A percentile compares a stretch with the other conserved stretches of the same genome.
Evolutionary conservation across 768 basidiomycete species (phyloP).

Genomic region (Mycena crocata): DNA sequence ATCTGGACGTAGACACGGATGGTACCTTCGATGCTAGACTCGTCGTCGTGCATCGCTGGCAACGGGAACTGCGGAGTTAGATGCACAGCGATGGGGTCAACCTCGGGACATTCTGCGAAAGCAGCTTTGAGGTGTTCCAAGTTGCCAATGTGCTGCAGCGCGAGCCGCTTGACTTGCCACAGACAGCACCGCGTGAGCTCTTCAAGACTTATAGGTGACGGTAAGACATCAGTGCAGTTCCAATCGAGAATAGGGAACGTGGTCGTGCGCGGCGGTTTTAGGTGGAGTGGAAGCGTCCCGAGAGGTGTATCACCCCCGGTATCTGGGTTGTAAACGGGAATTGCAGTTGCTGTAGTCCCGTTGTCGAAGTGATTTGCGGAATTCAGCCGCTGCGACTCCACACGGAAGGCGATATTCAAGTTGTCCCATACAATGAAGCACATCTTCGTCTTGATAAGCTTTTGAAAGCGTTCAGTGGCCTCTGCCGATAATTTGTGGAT

Average conservation of each 20-base stretch:
- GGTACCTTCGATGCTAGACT: constrained; percentile 30
- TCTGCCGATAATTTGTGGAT: constrained; percentile 16
- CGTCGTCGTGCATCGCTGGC: constrained; percentile 35
- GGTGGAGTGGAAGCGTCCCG: constrained; percentile 8
- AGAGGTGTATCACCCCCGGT: constrained; percentile 26
- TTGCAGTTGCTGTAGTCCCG: constrained; percentile 41
- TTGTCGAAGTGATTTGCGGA: constrained; percentile 44
- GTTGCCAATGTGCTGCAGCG: constrained; percentile 7
- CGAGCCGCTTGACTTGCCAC: constrained; percentile 18
- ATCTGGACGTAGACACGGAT: constrained; percentile 27
- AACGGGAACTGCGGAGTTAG: constrained; percentile 26
- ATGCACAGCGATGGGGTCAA: constrained; percentile 26
- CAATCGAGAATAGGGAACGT: constrained; percentile 8
- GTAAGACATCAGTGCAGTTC: constrained; percentile 1
- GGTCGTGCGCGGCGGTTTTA: constrained; percentile 10
- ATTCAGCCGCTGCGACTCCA: constrained; percentile 38
- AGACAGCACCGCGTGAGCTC: background rate
- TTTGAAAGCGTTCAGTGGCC: constrained; percentile 22
- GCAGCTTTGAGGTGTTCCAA: constrained; percentile 9
- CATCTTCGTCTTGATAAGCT: constrained; percentile 34
- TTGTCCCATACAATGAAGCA: constrained; percentile 43
- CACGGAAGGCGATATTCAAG: constrained; percentile 42
- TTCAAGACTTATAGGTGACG: background rate
- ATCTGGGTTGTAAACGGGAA: constrained; percentile 31
- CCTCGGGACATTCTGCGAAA: constrained; percentile 7